Evolutionary conservation across 1,284 basidiomycete species (phyloP), one percentile per base, ranked within the genome.

Genomic region (Marasmius oreades): DNA sequence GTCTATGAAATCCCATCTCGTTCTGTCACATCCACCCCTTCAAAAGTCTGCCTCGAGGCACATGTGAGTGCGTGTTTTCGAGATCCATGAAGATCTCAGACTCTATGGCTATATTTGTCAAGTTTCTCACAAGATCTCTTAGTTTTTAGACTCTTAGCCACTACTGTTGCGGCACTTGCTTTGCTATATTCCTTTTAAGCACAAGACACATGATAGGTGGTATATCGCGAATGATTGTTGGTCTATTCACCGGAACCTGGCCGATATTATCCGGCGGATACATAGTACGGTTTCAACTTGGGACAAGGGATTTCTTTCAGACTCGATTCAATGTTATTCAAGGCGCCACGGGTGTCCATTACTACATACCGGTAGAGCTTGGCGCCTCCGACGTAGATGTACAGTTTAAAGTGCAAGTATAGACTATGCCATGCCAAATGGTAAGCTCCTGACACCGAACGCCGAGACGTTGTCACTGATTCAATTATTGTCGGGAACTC

Each of bases 341-440:
- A 42, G 39, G 39, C 39, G 39, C 39, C n/a, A 16, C 39, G 20
- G 12, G n/a, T 16, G n/a, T 16, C 8, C 7, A 7, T 42, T 20
- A 31, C 28, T 50, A 12, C n/a, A 31, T 33, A 31, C 26, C 47
- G 47, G 47, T 11, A 50, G 45, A 50, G 47, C 31, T 50, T 31
- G 33, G n/a, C 47, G 47, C 47, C 47, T 50, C 47, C n/a, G 26
- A 18, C 16, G 31, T 31, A 33, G 14, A 33, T 31, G 23, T 46
- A 23, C 45, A 46, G 18, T 50, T n/a, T 33, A 28, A n/a, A 18
- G n/a, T 50, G n/a, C 24, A 31, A 31, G 24, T 50, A 50, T 50
- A 50, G 47, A 31, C n/a, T 31, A 50, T 31, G 47, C 24, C 47
- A 50, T 50, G 47, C 47, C 47, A 50, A 50, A 50, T 31, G 39